Conservation (phyloP, 2,329 filamentous ascomycete genomes). For the Purpureocillium lavendulum region DNA sequence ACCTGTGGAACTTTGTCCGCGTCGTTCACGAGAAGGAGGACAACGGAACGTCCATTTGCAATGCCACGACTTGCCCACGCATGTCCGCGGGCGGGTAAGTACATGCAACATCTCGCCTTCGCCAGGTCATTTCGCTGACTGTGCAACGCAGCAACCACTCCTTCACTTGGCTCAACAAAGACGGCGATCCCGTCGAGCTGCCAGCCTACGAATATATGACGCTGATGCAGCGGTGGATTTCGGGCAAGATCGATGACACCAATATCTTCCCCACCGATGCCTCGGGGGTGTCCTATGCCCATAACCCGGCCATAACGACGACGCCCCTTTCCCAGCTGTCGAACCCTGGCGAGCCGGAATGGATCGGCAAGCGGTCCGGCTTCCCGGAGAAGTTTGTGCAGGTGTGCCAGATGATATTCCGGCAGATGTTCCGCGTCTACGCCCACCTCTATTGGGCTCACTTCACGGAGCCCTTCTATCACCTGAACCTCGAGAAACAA, state of each 20-base stretch:
- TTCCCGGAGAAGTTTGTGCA: slow-evolving; percentile 86
- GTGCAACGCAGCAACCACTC: slow-evolving; percentile 61
- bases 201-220: slow-evolving; percentile 91
- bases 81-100: slow-evolving; percentile 93
- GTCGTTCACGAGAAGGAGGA: slow-evolving; percentile 82
- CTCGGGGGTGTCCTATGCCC: slow-evolving; percentile 57
- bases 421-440: slow-evolving; percentile 98
- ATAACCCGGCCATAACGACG: slow-evolving; percentile 50
- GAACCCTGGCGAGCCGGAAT: slow-evolving; percentile 55
- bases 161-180: slow-evolving; percentile 91
- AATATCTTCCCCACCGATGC: slow-evolving; percentile 86
- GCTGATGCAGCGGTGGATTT: slow-evolving; percentile 94
- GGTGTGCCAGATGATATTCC: slow-evolving; percentile 89
- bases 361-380: slow-evolving; percentile 86
- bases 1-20: slow-evolving; percentile 81
- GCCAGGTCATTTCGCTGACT: neutral
- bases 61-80: slow-evolving; percentile 71
- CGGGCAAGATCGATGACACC: slow-evolving; percentile 86
- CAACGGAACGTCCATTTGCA: slow-evolving; percentile 72
- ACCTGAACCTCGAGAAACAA: slow-evolving; percentile 71
- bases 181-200: slow-evolving; percentile 81
- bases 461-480: slow-evolving; percentile 76
- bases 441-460: slow-evolving; percentile 97
- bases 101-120: neutral
- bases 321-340: slow-evolving; percentile 55